A percentile compares a stretch with the other conserved stretches of the same genome.
phyloP scores from a whole-genome alignment of 1,284 basidiomycete genomes.

The Grifola frondosa region DNA sequence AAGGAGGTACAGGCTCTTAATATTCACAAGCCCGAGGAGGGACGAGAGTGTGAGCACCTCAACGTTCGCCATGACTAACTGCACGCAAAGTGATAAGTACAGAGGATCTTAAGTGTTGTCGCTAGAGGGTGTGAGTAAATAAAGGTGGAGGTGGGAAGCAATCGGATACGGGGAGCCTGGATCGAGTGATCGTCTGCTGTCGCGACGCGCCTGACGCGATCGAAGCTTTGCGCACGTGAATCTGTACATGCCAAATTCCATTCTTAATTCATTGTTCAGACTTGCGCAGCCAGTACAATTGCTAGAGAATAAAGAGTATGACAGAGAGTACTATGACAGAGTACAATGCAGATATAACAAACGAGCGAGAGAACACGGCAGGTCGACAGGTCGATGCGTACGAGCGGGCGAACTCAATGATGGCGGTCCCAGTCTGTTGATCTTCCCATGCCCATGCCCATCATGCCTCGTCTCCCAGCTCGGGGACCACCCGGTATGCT shows the following conservation, averaged over 20 bases:
- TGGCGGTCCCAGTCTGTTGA: slow-evolving; percentile 53
- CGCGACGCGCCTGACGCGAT: too few species aligned
- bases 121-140: too few species aligned
- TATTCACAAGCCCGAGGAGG: slow-evolving; percentile 41
- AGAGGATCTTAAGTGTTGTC: too few species aligned
- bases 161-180: too few species aligned
- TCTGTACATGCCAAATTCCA: too few species aligned
- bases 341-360: background rate
- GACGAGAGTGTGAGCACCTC: slow-evolving; percentile 39
- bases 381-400: background rate
- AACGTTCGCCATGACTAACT: slow-evolving; percentile 16
- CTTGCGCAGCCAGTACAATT: too few species aligned
- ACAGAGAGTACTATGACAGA: too few species aligned
- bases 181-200: too few species aligned
- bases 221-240: too few species aligned
- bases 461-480: slow-evolving; percentile 27
- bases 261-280: too few species aligned
- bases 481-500: slow-evolving; percentile 16
- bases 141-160: slow-evolving; percentile 1
- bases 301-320: too few species aligned
- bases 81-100: too few species aligned
- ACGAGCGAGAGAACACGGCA: background rate
- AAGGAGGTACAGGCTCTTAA: slow-evolving; percentile 52
- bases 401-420: slow-evolving; percentile 35
- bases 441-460: slow-evolving; percentile 37